Conservation (phyloP, 73 alveolate genomes). For the Loxodes magnus region DNA sequence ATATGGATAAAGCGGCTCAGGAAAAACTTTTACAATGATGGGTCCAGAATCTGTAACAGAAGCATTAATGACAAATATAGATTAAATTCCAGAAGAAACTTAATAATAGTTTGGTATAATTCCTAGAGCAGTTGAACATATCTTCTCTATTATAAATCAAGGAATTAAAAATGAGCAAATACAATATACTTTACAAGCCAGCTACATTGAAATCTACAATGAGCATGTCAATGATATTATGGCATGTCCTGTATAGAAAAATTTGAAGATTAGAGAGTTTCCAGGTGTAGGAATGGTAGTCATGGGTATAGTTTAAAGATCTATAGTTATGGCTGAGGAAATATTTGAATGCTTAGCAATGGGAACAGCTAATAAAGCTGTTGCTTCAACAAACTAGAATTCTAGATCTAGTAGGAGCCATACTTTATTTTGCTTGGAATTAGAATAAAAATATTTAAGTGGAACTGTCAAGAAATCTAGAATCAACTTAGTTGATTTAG, state of each 20-base stretch:
- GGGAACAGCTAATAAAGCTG: slow-evolving; percentile 69
- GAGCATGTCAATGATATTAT: slow-evolving; percentile 59
- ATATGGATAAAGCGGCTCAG: slow-evolving; percentile 68
- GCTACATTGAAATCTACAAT: slow-evolving; percentile 67
- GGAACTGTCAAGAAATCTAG: slow-evolving; percentile 36
- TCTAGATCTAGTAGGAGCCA: slow-evolving; percentile 74
- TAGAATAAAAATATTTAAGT: not conserved
- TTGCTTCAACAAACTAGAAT: slow-evolving; percentile 69
- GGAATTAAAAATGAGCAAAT: slow-evolving; percentile 15
- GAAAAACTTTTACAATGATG: slow-evolving; percentile 71
- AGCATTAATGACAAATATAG: slow-evolving; percentile 6
- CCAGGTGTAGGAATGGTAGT: slow-evolving; percentile 22
- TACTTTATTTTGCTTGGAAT: slow-evolving; percentile 33
- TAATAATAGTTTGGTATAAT: slow-evolving; percentile 40
- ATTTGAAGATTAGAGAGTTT: slow-evolving; percentile 59
- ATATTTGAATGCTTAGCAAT: slow-evolving; percentile 39
- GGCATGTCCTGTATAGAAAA: slow-evolving; percentile 33
- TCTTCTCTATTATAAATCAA: not conserved
- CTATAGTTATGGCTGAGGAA: slow-evolving; percentile 54
- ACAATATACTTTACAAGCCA: slow-evolving; percentile 13
- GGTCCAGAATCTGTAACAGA: slow-evolving; percentile 46
- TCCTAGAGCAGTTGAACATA: slow-evolving; percentile 19
- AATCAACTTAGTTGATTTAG: slow-evolving; percentile 67
- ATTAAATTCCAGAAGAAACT: slow-evolving; percentile 23
- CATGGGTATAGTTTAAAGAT: slow-evolving; percentile 40